Evolutionary conservation across 75 land plant species (phyloP).

Genomic region (Larix kaempferi): DNA sequence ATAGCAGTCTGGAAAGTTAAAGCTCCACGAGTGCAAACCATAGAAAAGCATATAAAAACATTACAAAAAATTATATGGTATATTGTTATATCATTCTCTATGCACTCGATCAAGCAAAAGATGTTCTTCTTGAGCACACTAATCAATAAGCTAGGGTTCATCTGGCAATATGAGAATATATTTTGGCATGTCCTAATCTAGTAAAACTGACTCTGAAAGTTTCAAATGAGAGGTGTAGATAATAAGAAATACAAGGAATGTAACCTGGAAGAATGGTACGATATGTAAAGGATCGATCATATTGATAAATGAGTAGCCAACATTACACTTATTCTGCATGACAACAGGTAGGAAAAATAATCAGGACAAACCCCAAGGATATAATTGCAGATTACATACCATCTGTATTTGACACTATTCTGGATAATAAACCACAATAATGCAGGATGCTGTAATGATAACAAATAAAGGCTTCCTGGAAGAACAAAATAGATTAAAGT

Average conservation of each 20-base stretch:
- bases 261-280: conserved; percentile 78
- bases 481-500: background rate
- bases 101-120: background rate
- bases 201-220: background rate
- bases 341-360: background rate
- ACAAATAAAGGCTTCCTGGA: background rate
- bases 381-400: background rate
- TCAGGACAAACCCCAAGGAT: background rate
- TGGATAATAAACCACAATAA: background rate
- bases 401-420: background rate
- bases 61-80: no score
- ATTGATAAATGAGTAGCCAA: conserved; percentile 97
- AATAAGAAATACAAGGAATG: conserved; percentile 6
- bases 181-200: background rate
- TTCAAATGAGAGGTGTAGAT: background rate
- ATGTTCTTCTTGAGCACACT: background rate
- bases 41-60: no score
- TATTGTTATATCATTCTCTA: background rate
- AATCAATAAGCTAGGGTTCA: background rate
- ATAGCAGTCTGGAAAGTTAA: no score
- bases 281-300: conserved; percentile 72
- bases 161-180: background rate
- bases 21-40: no score
- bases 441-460: background rate
- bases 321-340: conserved; percentile 93